These are phyloP conservation scores for Stagonosporopsis vannaccii DNA, from an alignment of 2,329 filamentous ascomycete species.

Conservation along the genomic window DNA sequence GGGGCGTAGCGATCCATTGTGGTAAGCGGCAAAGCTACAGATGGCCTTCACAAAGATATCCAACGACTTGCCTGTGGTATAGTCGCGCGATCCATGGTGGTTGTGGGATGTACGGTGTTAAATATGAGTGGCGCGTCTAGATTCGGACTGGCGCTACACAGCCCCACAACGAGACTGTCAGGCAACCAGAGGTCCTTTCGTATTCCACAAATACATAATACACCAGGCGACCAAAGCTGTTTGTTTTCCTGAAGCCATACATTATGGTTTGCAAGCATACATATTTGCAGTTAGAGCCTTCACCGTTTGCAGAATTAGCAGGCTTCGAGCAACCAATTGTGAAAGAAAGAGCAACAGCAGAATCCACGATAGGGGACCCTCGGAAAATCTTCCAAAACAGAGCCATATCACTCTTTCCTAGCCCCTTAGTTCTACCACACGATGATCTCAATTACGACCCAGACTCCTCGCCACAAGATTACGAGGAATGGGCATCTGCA, in stretches of 20 bases:
- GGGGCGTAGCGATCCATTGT: slow-evolving; percentile 28
- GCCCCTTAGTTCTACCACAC: slow-evolving; percentile 65
- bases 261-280: background rate
- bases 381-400: slow-evolving; percentile 1
- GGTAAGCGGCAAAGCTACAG: slow-evolving; percentile 13
- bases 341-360: slow-evolving; percentile 34
- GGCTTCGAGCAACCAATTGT: slow-evolving; percentile 42
- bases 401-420: slow-evolving; percentile 57
- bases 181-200: background rate
- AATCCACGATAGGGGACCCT: slow-evolving; percentile 21
- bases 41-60: no score
- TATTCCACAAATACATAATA: background rate
- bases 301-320: slow-evolving; percentile 45
- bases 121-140: background rate
- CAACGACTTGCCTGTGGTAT: no score
- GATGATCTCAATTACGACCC: slow-evolving; percentile 66
- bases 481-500: slow-evolving; percentile 58
- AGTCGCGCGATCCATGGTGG: background rate
- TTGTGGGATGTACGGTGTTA: background rate
- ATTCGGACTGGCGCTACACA: slow-evolving; percentile 2
- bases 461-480: slow-evolving; percentile 59
- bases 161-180: background rate
- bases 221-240: background rate
- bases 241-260: background rate
- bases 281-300: slow-evolving; percentile 23